phyloP scores from a whole-genome alignment of 2,329 filamentous ascomycete genomes.

The Sporothrix sp. region DNA sequence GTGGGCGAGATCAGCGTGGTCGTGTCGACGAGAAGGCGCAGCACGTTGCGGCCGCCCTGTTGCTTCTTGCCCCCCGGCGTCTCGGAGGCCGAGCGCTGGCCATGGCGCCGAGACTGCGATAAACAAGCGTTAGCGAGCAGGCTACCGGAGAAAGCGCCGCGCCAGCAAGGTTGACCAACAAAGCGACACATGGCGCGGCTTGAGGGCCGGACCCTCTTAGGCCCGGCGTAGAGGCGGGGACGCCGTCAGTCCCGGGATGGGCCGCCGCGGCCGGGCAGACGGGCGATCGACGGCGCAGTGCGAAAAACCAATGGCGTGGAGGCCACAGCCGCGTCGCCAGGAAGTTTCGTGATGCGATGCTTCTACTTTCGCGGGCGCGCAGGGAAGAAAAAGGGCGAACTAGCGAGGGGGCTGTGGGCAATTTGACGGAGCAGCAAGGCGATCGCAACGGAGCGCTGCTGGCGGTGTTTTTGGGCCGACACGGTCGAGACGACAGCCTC shows the following conservation, averaged over 20 bases:
- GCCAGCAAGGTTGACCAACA: no score
- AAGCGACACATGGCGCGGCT: constrained; percentile 8
- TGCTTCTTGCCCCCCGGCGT: constrained; percentile 1
- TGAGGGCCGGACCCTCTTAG: constrained; percentile 8
- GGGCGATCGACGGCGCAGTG: background rate
- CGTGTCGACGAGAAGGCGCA: constrained; percentile 17
- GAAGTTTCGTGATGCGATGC: background rate
- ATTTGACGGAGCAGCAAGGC: background rate
- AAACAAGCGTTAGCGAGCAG: background rate
- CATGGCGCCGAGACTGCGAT: constrained; percentile 4
- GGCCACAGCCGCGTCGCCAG: constrained; percentile 6
- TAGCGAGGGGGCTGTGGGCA: background rate
- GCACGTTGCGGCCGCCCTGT: constrained; percentile 4
- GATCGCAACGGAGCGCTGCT: background rate
- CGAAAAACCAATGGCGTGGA: constrained; percentile 6
- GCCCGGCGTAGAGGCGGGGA: constrained; percentile 8
- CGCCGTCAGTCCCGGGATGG: background rate
- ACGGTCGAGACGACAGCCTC: no score
- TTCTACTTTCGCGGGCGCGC: no score
- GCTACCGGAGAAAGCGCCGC: no score
- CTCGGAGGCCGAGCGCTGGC: background rate
- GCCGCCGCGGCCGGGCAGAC: constrained; percentile 1
- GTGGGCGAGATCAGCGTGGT: constrained; percentile 26
- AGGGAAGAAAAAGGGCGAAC: no score
- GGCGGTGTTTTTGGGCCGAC: background rate